Evolutionary conservation across 2,329 filamentous ascomycete species (phyloP).

Genomic region (Cladorrhinum sp.): DNA sequence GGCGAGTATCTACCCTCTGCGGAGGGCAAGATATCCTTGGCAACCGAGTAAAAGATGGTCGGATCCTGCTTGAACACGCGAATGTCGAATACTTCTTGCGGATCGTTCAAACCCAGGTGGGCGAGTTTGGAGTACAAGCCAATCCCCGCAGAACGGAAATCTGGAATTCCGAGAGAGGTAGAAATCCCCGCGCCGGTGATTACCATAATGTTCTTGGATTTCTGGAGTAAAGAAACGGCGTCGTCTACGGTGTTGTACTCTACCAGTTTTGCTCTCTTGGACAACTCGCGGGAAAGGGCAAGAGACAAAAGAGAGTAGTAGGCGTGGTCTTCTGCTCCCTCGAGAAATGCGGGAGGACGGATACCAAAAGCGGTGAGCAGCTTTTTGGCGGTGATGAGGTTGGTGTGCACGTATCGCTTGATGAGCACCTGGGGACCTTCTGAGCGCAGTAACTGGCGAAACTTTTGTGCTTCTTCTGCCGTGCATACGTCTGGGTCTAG

Average conservation of each 20-base stretch:
- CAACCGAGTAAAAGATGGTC: conserved; percentile 84
- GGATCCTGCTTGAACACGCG: conserved; percentile 82
- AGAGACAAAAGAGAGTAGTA: conserved; percentile 74
- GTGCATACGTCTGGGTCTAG: conserved; percentile 56
- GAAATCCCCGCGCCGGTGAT: conserved; percentile 96
- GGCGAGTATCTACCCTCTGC: conserved; percentile 76
- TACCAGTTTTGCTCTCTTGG: conserved; percentile 74
- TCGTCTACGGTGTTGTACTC: conserved; percentile 86
- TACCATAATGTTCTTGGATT: conserved; percentile 81
- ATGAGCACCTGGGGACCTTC: conserved; percentile 79
- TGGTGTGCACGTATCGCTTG: conserved; percentile 65
- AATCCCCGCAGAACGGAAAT: conserved; percentile 91
- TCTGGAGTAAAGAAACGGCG: conserved; percentile 72
- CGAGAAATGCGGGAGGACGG: conserved; percentile 68
- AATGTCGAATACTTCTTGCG: conserved; percentile 95
- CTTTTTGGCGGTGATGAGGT: conserved; percentile 73
- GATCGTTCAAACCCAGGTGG: conserved; percentile 74
- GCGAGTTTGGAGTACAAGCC: conserved; percentile 85
- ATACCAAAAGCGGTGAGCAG: conserved; percentile 84
- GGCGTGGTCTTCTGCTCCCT: conserved; percentile 67
- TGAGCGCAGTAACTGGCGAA: conserved; percentile 68
- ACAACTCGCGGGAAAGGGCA: conserved; percentile 75
- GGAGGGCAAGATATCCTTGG: conserved; percentile 82
- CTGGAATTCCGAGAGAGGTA: conserved; percentile 92
- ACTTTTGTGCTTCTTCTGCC: conserved; percentile 64